Base-by-base conservation (phyloP, 129 eudicot species). In the Arctium minus region DNA sequence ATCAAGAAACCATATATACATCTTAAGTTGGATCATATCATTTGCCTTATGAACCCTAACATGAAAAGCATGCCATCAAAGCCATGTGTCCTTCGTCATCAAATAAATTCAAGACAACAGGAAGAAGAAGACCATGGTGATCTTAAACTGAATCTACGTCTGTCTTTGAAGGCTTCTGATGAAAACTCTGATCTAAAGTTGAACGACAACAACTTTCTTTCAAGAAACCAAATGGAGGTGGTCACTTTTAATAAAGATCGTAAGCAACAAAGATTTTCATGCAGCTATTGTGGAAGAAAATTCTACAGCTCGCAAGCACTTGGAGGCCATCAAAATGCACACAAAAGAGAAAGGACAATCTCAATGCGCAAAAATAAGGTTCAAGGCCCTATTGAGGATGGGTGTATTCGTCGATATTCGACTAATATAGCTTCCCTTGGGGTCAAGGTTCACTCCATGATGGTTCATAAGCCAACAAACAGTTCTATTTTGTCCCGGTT, bases 311-410 rank as follows among this genome's bases (percentile, higher is more conserved):
- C 98, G 12, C 98, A 94, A 80, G 97, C 98, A 18, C 92, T 94
- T 1, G 98, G 98, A 18, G 98, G 98, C 81, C 98, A 94, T 72
- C 98, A 94, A 83, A 94, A 94, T 72, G 98, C 98, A 4, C 98
- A 94, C 82, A 94, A 90, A 70, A 79, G 87, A 50, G 98, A 94
- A 84, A 60, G 97, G 65, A 88, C 85, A 9, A 67, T 88, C 0
- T 90, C 84, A 15, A 90, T 88, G 81, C 87, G 92, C 27, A 84
- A 82, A 11, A 84, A 73, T 36, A 79, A 46, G 17, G 44, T 56
- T 72, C 68, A 60, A 60, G 82, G 79, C 18, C 84, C 56, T 42
- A 75, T 12, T 64, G 7, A n/a, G 30, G 68, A 60, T 13, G 72
- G 53, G 73, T 72, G 30, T 9, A 37, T n/a, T 29, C 82, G 80